Evolutionary conservation across 2,329 filamentous ascomycete species (phyloP).

Genomic region (Xylariaceae sp.): DNA sequence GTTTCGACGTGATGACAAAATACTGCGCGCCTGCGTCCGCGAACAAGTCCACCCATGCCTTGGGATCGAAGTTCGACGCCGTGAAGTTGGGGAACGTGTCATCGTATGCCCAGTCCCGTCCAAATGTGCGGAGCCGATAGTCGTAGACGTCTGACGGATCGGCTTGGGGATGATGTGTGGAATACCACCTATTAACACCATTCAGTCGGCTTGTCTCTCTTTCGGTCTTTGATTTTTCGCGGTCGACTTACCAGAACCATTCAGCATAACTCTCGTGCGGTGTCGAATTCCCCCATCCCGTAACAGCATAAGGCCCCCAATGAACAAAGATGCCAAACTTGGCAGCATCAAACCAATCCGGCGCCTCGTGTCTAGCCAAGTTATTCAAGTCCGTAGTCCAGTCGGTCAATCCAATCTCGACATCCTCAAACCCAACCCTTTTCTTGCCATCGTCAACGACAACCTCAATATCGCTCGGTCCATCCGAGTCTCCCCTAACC

Average conservation of each 20-base stretch:
- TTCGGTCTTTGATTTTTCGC: background rate
- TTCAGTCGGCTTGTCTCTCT: background rate
- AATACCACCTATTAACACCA: constrained; percentile 25
- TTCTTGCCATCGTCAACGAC: constrained; percentile 18
- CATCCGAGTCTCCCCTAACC: constrained; percentile 29
- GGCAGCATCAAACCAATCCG: constrained; percentile 48
- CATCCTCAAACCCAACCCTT: constrained; percentile 4
- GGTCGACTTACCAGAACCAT: constrained; percentile 44
- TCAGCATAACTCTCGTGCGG: constrained; percentile 39
- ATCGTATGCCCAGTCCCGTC: constrained; percentile 48
- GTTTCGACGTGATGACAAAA: constrained; percentile 43
- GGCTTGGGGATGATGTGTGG: constrained; percentile 36
- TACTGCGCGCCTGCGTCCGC: constrained; percentile 37
- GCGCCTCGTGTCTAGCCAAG: constrained; percentile 38
- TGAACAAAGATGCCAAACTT: constrained; percentile 59
- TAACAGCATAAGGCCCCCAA: constrained; percentile 52
- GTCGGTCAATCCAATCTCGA: constrained; percentile 33
- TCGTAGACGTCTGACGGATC: constrained; percentile 41
- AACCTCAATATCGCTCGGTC: constrained; percentile 22
- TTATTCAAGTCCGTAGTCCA: constrained; percentile 34
- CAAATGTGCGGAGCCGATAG: constrained; percentile 47
- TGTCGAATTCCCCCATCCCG: constrained; percentile 47
- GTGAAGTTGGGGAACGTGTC: constrained; percentile 52
- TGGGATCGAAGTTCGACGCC: constrained; percentile 43
- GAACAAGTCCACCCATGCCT: constrained; percentile 38